These are phyloP conservation scores for Serendipita sp. DNA, from an alignment of 768 basidiomycete species.

Conservation along the genomic window DNA sequence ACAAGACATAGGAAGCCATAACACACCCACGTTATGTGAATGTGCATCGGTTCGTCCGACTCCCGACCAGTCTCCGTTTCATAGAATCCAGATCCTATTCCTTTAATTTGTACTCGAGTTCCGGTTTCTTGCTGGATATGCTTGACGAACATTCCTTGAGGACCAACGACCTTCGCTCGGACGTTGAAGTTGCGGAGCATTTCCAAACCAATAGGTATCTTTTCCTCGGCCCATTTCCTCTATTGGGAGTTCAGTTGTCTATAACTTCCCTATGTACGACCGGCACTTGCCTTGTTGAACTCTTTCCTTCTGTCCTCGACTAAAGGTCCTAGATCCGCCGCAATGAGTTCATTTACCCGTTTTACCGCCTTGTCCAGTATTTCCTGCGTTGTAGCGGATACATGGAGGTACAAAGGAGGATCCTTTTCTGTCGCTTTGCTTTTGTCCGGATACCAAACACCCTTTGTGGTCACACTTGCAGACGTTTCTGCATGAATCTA, in stretches of 20 bases:
- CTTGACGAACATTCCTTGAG: slow-evolving; percentile 94
- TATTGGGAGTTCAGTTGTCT: slow-evolving; percentile 16
- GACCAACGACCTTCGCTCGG: slow-evolving; percentile 92
- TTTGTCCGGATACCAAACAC: slow-evolving; percentile 91
- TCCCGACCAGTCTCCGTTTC: slow-evolving; percentile 82
- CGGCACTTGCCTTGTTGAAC: slow-evolving; percentile 47
- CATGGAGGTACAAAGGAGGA: slow-evolving; percentile 85
- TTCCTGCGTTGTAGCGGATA: slow-evolving; percentile 59
- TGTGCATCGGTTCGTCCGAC: slow-evolving; percentile 78
- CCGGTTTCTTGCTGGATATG: slow-evolving; percentile 94
- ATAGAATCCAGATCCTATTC: slow-evolving; percentile 84
- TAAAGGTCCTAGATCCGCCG: slow-evolving; percentile 60
- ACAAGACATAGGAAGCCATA: slow-evolving; percentile 4
- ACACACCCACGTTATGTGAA: slow-evolving; percentile 73
- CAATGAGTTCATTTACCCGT: slow-evolving; percentile 56
- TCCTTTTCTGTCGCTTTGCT: slow-evolving; percentile 82
- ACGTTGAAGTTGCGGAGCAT: slow-evolving; percentile 94
- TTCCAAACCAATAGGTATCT: slow-evolving; percentile 76
- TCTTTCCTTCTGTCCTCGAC: slow-evolving; percentile 61
- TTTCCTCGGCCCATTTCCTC: slow-evolving; percentile 98
- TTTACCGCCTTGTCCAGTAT: slow-evolving; percentile 49
- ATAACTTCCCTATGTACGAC: not conserved
- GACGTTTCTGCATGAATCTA: slow-evolving; percentile 89
- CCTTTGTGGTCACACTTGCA: slow-evolving; percentile 83
- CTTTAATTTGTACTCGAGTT: slow-evolving; percentile 95